Percentiles rank a stretch among this genome's conserved stretches.
Evolutionary conservation across 306 rosid genomes (phyloP).

Genomic region (Fragaria vesca): DNA sequence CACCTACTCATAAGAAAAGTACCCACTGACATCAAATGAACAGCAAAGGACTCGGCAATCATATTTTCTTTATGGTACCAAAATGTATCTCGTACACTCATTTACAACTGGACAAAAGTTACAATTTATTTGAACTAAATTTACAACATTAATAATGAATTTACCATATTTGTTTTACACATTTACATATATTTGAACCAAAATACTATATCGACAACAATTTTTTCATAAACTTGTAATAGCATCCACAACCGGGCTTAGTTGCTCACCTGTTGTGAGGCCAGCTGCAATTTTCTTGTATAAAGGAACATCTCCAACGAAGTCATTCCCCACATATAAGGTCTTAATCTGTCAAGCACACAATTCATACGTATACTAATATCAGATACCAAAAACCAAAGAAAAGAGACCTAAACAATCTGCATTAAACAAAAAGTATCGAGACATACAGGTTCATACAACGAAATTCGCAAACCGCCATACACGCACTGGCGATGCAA

Average conservation of each 20-base stretch:
- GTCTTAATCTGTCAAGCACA: slow-evolving; percentile 40
- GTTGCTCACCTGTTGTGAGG: slow-evolving; percentile 73
- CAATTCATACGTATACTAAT: not conserved
- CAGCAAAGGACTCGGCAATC: not conserved
- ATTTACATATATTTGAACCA: no score
- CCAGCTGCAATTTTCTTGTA: slow-evolving; percentile 87
- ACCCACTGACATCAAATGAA: not conserved
- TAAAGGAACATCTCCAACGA: slow-evolving; percentile 84
- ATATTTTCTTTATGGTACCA: not conserved
- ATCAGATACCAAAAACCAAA: slow-evolving; percentile 11
- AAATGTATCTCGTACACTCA: no score
- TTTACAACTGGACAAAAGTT: no score
- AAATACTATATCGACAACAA: no score
- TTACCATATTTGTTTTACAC: no score
- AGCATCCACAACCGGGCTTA: slow-evolving; percentile 32
- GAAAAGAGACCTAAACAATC: slow-evolving; percentile 16
- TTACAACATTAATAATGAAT: no score
- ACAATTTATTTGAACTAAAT: no score
- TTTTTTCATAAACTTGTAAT: not conserved
- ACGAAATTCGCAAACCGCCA: slow-evolving; percentile 87
- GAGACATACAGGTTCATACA: slow-evolving; percentile 87
- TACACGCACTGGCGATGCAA: slow-evolving; percentile 85
- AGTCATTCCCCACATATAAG: slow-evolving; percentile 73
- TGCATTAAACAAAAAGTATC: not conserved
- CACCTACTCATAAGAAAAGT: slow-evolving; percentile 49